Base-by-base conservation (phyloP, 106 monocot species). In the Phalaenopsis equestris region DNA sequence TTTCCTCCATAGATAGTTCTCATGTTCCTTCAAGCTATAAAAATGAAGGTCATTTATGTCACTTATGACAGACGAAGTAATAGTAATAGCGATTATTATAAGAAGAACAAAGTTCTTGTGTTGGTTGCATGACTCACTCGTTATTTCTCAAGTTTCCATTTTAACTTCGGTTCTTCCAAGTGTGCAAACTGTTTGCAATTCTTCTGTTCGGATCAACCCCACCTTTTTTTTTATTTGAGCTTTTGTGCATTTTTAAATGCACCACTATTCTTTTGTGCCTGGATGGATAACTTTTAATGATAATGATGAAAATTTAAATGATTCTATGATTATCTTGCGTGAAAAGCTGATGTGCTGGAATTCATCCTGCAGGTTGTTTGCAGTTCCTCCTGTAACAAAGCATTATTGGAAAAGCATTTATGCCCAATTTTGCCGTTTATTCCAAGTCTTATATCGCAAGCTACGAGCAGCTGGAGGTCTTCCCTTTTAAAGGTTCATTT, bases 401-500 rank as follows among this genome's bases (percentile, higher is more conserved):
- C 80, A 72, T 58, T 67, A 37, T 37, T 78, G 79, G 86, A 93
- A 83, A 93, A 87, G 73, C 65, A 90, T 65, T 72, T 90, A 38
- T 68, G 67, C 47, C 65, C 80, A 55, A 3, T 90, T 38, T 68
- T 93, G 42, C 84, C 87, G 61, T 83, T 87, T 78, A 75, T 90
- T 68, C 93, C 93, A 42, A 42, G 78, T 48, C 79, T 88, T 72
- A 75, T 93, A 8, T 79, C 83, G 42, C 82, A 86, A 77, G 61
- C 84, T 67, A 23, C 57, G 14, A 48, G 58, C 64, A 56, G 68
- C 17, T 93, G 90, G 88, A 87, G 80, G 82, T 56, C 55, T 74
- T 80, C 85, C 19, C 88, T 93, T 79, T 79, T 90, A 55, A 81
- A 90, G 88, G 93, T 93, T 77, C 24, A 67, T 70, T 16, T 52